Evolutionary conservation across 768 basidiomycete species (phyloP).

Genomic region (Candolleomyces aberdarensis): DNA sequence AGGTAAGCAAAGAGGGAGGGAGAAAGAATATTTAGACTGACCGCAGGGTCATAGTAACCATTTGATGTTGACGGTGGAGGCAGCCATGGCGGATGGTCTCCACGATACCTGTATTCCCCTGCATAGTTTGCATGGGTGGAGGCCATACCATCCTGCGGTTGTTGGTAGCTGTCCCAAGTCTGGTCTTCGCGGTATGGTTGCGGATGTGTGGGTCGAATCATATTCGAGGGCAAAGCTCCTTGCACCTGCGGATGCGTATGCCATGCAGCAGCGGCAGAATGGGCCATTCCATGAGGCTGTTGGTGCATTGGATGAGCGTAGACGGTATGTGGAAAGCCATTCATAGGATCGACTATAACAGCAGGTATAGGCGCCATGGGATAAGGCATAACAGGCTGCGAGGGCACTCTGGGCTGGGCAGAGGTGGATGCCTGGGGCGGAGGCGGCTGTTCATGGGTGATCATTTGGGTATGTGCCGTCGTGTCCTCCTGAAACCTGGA

Average conservation of each 20-base stretch:
- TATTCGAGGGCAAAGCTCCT: not conserved
- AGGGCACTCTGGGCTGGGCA: slow-evolving; percentile 10
- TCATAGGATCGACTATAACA: slow-evolving; percentile 8
- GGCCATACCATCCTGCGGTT: not conserved
- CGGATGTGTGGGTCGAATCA: slow-evolving; percentile 1
- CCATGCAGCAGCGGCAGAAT: not conserved
- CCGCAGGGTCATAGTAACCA: not conserved
- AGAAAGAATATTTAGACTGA: not conserved
- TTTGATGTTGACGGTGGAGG: not conserved
- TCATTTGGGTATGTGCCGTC: not conserved
- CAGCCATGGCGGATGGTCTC: slow-evolving; percentile 4
- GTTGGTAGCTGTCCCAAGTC: slow-evolving; percentile 1
- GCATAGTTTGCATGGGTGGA: not conserved
- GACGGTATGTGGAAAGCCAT: not conserved
- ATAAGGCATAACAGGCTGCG: slow-evolving; percentile 6
- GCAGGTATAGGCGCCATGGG: slow-evolving; percentile 1
- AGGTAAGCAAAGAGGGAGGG: no score
- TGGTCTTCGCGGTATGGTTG: slow-evolving; percentile 3
- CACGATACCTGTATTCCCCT: slow-evolving; percentile 9
- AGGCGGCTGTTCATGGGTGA: slow-evolving; percentile 2
- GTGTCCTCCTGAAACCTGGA: not conserved
- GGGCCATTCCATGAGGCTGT: slow-evolving; percentile 8
- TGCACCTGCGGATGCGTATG: not conserved
- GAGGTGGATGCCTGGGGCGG: slow-evolving; percentile 13
- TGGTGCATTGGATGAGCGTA: slow-evolving; percentile 11